These are phyloP conservation scores for Pseudocercospora fuligena DNA, from an alignment of 2,329 filamentous ascomycete genomes.

Conservation along the genomic window DNA sequence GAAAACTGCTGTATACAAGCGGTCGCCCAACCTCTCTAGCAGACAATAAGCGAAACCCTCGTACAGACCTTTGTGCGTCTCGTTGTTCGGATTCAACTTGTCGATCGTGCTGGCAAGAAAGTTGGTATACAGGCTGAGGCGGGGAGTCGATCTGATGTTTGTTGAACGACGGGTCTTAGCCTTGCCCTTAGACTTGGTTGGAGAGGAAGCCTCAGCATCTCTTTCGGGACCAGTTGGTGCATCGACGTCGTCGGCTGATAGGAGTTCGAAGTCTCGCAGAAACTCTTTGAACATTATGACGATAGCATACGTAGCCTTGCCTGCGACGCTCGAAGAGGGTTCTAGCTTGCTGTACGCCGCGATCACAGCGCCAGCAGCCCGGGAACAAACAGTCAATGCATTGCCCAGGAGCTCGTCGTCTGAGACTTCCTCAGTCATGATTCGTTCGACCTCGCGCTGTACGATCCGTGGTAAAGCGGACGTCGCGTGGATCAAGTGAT, in stretches of 20 bases:
- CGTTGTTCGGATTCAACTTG: slow-evolving; percentile 42
- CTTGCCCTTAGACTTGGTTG: slow-evolving; percentile 33
- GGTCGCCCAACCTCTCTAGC: slow-evolving; percentile 46
- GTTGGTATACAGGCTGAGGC: slow-evolving; percentile 36
- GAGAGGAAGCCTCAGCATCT: background rate
- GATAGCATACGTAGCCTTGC: slow-evolving; percentile 36
- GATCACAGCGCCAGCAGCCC: slow-evolving; percentile 32
- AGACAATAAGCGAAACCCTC: slow-evolving; percentile 51
- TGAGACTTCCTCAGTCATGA: slow-evolving; percentile 5
- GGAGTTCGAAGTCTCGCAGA: slow-evolving; percentile 36
- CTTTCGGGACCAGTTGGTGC: slow-evolving; percentile 27
- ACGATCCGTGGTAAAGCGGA: slow-evolving; percentile 32
- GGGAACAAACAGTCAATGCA: slow-evolving; percentile 30
- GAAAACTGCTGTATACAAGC: slow-evolving; percentile 48
- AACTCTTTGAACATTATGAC: slow-evolving; percentile 46
- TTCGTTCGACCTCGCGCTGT: slow-evolving; percentile 21
- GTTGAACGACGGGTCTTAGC: slow-evolving; percentile 21
- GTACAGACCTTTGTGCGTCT: slow-evolving; percentile 47
- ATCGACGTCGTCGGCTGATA: slow-evolving; percentile 28
- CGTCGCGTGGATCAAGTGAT: slow-evolving; percentile 35
- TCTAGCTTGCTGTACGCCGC: slow-evolving; percentile 31
- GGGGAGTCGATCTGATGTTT: slow-evolving; percentile 30
- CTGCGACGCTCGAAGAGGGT: slow-evolving; percentile 19
- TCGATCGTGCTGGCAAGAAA: slow-evolving; percentile 45
- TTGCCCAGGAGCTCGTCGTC: slow-evolving; percentile 22